These are phyloP conservation scores for Trichocomaceae sp. DNA, from an alignment of 2,329 filamentous ascomycete species.

Conservation along the genomic window DNA sequence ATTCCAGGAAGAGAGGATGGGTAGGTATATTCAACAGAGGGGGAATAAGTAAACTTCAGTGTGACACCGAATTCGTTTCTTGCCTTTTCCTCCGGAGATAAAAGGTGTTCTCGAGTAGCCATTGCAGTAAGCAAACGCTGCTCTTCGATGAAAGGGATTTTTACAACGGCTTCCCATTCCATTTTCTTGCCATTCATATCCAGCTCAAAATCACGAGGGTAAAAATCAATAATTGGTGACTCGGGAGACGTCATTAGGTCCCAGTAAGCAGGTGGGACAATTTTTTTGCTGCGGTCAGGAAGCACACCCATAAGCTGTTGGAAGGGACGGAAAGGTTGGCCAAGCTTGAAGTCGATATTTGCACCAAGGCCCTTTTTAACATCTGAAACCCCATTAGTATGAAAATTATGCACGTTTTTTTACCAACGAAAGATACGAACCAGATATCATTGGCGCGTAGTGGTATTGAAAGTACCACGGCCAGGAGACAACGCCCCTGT, in stretches of 20 bases:
- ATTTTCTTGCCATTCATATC: constrained; percentile 99
- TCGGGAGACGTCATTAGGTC: constrained; percentile 84
- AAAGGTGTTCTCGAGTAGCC: constrained; percentile 69
- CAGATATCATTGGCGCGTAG: constrained; percentile 93
- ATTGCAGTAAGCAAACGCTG: constrained; percentile 77
- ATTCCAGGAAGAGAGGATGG: constrained; percentile 81
- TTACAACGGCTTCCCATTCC: constrained; percentile 99
- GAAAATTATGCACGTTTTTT: neutral
- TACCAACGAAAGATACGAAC: constrained; percentile 33
- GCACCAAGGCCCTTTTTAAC: constrained; percentile 81
- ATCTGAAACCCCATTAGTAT: constrained; percentile 48
- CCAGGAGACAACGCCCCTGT: constrained; percentile 94
- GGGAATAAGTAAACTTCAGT: constrained; percentile 83
- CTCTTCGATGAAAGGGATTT: constrained; percentile 98
- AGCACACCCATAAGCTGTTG: constrained; percentile 98
- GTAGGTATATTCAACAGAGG: constrained; percentile 71
- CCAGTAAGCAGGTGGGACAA: constrained; percentile 82
- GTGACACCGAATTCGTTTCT: constrained; percentile 89
- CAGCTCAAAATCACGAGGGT: constrained; percentile 90
- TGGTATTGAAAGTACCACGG: constrained; percentile 97
- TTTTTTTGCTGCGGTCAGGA: constrained; percentile 93
- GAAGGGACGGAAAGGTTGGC: constrained; percentile 89
- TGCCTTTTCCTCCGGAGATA: constrained; percentile 70
- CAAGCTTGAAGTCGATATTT: constrained; percentile 84
- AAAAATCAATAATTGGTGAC: constrained; percentile 96